phyloP scores from a whole-genome alignment of 495 filamentous ascomycete genomes.

The Xylaria longipes region DNA sequence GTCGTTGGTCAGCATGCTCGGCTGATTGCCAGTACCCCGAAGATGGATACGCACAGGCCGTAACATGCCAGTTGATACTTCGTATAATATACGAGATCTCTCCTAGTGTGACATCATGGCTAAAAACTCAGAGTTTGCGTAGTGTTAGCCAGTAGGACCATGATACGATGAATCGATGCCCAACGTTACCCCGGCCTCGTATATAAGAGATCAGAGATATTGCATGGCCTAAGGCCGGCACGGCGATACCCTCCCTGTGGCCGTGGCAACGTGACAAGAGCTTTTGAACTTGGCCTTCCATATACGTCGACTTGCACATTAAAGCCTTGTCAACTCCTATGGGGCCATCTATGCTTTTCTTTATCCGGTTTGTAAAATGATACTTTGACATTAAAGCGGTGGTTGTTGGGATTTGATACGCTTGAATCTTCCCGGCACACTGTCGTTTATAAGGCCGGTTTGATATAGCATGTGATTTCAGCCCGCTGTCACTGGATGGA shows the following conservation, averaged over 20 bases:
- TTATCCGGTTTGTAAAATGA: neutral
- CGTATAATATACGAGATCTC: neutral
- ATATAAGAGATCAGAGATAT: neutral
- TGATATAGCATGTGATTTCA: neutral
- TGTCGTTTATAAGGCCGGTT: too few species aligned
- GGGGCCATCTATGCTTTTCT: neutral
- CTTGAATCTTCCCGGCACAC: neutral
- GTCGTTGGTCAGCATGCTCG: neutral
- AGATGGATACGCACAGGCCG: neutral
- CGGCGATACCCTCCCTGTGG: neutral
- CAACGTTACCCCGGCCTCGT: neutral
- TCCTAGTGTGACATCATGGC: constrained; percentile 1
- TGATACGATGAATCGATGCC: neutral
- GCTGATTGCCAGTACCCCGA: neutral
- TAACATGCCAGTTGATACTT: neutral
- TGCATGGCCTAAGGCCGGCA: neutral
- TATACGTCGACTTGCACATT: neutral
- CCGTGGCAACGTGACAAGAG: neutral
- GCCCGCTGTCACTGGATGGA: neutral
- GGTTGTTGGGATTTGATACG: neutral
- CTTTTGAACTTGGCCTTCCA: neutral
- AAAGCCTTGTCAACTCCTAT: neutral
- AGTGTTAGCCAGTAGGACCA: neutral
- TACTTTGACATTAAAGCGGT: neutral
- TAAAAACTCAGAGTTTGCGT: neutral